phyloP scores from a whole-genome alignment of 2,329 filamentous ascomycete genomes.

The Aspergillus intermedius region DNA sequence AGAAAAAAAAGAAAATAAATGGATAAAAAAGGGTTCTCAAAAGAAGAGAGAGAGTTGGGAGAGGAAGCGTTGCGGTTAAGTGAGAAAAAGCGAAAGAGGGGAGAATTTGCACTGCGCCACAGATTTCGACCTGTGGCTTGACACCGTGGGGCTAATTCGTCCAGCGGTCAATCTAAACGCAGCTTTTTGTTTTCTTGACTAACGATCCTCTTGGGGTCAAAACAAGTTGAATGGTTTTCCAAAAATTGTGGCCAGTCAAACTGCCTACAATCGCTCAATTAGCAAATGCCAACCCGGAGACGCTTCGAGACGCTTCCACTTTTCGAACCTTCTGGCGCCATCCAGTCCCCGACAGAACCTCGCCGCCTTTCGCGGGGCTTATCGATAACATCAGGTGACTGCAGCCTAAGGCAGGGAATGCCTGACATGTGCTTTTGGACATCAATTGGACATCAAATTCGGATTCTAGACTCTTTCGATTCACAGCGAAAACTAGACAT shows the following conservation, averaged over 20 bases:
- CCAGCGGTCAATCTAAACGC: background rate
- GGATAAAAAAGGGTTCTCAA: background rate
- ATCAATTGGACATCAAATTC: background rate
- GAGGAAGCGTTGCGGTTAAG: background rate
- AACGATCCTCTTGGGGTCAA: too few species aligned
- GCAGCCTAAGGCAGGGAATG: background rate
- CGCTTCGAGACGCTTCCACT: too few species aligned
- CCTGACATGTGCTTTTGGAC: background rate
- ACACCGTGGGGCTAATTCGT: background rate
- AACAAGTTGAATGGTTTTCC: too few species aligned
- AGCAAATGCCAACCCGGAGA: slow-evolving; percentile 4
- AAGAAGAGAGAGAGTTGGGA: slow-evolving; percentile 4
- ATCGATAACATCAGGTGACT: background rate
- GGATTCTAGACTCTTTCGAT: too few species aligned
- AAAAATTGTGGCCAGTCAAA: background rate
- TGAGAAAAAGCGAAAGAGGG: background rate
- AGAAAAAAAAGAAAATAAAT: background rate
- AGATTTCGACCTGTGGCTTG: slow-evolving; percentile 5
- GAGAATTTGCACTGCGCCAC: background rate
- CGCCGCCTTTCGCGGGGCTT: slow-evolving; percentile 13
- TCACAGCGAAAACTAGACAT: too few species aligned
- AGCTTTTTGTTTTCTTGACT: background rate
- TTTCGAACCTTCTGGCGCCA: slow-evolving; percentile 37
- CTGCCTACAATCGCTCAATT: background rate
- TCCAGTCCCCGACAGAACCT: slow-evolving; percentile 17